phyloP scores from a whole-genome alignment of 169 alveolate genomes.

The Eimeria sp. region DNA sequence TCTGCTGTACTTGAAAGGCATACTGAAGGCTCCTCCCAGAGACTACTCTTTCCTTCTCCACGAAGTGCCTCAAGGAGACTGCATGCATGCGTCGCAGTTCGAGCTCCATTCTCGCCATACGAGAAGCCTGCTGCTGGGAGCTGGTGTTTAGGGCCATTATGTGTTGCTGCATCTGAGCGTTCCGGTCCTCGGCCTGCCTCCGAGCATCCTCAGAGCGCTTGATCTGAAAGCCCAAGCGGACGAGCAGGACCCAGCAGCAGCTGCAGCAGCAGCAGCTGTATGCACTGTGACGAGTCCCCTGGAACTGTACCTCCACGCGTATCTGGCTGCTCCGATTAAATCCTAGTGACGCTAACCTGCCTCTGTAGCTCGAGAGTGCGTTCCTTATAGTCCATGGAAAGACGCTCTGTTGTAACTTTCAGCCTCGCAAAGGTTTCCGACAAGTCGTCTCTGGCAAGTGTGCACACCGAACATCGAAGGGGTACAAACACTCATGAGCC shows the following conservation, averaged over 20 bases:
- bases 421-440: background rate
- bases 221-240: background rate
- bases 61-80: conserved; percentile 23
- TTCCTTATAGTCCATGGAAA: background rate
- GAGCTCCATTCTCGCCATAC: background rate
- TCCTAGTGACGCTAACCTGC: conserved; percentile 3
- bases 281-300: background rate
- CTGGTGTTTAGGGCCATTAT: conserved; percentile 30
- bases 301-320: background rate
- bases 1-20: background rate
- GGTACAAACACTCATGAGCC: background rate
- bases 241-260: background rate
- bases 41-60: conserved; percentile 15
- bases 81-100: conserved; percentile 68
- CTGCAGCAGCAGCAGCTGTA: background rate
- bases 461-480: background rate
- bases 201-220: conserved; percentile 42
- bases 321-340: background rate
- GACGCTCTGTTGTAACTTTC: background rate
- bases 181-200: background rate
- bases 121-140: conserved; percentile 38
- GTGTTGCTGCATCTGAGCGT: conserved; percentile 5
- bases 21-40: conserved; percentile 40
- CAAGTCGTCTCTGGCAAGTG: conserved; percentile 14
- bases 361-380: conserved; percentile 26